phyloP scores from a whole-genome alignment of 148 eudicot species.

The Amaranthus palmeri region DNA sequence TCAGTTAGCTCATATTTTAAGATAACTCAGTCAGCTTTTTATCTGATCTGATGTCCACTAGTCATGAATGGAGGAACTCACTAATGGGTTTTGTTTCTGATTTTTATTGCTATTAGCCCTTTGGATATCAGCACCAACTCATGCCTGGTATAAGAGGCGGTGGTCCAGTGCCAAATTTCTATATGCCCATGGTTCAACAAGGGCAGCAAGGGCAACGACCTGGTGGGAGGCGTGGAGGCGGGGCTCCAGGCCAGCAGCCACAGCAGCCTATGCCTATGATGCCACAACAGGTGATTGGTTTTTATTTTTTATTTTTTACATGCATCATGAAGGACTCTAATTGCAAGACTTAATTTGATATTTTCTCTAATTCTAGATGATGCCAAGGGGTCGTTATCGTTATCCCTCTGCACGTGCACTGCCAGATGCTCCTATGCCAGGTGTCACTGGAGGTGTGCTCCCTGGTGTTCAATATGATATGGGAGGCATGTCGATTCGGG shows the following conservation, averaged over 20 bases:
- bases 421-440: conserved; percentile 49
- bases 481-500: conserved; percentile 56
- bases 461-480: conserved; percentile 55
- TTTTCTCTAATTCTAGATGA: conserved; percentile 41
- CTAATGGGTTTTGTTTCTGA: not conserved
- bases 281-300: conserved; percentile 56
- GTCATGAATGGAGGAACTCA: not conserved
- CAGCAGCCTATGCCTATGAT: conserved; percentile 61
- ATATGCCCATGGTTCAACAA: conserved; percentile 68
- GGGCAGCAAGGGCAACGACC: conserved; percentile 77
- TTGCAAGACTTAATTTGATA: not conserved
- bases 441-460: conserved; percentile 51
- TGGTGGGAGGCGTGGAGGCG: conserved; percentile 55
- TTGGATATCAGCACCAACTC: conserved; percentile 81
- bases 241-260: conserved; percentile 51
- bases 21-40: not conserved
- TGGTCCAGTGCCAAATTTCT: conserved; percentile 69
- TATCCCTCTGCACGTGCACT: conserved; percentile 51
- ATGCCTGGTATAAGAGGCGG: conserved; percentile 74
- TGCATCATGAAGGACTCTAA: not conserved
- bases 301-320: not conserved
- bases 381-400: conserved; percentile 65
- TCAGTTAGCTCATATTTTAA: not conserved
- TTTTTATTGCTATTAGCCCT: conserved; percentile 37
- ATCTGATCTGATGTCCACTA: not conserved